These are phyloP conservation scores for Populus euphratica DNA, from an alignment of 345 rosid genomes.

Conservation along the genomic window DNA sequence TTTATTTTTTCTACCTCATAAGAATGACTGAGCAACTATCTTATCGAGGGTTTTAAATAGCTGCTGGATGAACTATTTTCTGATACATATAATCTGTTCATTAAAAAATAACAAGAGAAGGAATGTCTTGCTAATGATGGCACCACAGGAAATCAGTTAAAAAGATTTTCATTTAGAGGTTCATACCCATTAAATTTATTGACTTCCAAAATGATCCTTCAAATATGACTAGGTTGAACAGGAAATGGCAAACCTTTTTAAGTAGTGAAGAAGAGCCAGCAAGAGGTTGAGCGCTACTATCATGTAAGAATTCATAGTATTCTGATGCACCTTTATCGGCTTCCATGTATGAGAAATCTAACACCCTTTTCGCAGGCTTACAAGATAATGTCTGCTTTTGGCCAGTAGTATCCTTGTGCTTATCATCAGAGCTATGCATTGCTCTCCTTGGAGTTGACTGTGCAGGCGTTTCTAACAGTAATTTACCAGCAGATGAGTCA, in stretches of 20 bases:
- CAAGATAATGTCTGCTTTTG: conserved; percentile 14
- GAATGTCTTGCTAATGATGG: background rate
- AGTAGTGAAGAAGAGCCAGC: conserved; percentile 10
- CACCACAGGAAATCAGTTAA: background rate
- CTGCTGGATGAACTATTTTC: no score
- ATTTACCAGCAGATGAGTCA: conserved; percentile 20
- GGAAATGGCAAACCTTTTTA: conserved; percentile 17
- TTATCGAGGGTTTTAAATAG: no score
- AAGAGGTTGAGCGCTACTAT: conserved; percentile 4
- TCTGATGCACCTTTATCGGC: conserved; percentile 7
- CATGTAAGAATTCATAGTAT: conserved; percentile 2
- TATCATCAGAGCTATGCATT: conserved; percentile 26
- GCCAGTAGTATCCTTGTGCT: conserved; percentile 6
- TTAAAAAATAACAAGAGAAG: background rate
- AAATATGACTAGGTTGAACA: background rate
- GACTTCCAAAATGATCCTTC: background rate
- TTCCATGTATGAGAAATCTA: conserved; percentile 35
- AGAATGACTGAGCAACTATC: no score
- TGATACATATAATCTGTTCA: background rate
- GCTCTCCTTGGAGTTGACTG: conserved; percentile 43
- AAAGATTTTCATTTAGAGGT: background rate
- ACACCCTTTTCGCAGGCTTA: conserved; percentile 44
- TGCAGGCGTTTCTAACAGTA: conserved; percentile 41
- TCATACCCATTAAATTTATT: background rate
- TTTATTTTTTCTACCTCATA: no score